These are phyloP conservation scores for Gillenia trifoliata DNA, from an alignment of 306 rosid genomes.

Conservation along the genomic window DNA sequence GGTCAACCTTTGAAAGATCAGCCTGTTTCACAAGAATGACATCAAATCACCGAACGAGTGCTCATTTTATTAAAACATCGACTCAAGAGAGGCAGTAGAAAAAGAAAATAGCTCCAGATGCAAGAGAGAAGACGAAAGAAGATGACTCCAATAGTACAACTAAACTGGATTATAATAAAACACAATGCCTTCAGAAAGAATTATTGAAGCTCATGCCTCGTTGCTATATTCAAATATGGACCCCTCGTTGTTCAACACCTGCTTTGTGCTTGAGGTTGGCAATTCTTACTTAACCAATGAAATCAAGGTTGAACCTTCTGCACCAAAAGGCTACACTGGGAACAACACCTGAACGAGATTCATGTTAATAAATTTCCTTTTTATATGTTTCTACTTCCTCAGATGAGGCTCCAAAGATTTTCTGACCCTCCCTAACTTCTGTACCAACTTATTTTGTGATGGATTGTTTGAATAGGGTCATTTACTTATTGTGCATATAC, in stretches of 20 bases:
- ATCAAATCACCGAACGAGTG: background rate
- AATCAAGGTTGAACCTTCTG: background rate
- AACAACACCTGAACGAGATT: background rate
- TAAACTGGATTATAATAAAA: background rate
- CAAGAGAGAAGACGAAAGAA: too few relatives aligned
- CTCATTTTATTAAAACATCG: background rate
- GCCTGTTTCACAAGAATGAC: constrained; percentile 35
- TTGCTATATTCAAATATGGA: background rate
- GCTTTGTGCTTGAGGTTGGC: background rate
- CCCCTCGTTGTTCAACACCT: background rate
- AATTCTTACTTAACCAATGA: background rate
- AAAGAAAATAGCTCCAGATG: background rate
- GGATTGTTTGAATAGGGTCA: background rate
- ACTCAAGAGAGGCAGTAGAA: background rate
- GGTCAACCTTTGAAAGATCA: constrained; percentile 72
- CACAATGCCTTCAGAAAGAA: background rate
- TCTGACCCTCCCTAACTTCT: background rate
- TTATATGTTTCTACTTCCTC: background rate
- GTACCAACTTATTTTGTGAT: background rate
- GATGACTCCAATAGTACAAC: background rate
- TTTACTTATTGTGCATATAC: background rate
- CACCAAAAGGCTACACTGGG: background rate
- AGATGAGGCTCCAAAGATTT: background rate
- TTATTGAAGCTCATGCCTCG: too few relatives aligned
- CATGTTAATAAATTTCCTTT: background rate